Conservation (phyloP, 164 flowering plant genomes). For the Nymphaea thermarum region DNA sequence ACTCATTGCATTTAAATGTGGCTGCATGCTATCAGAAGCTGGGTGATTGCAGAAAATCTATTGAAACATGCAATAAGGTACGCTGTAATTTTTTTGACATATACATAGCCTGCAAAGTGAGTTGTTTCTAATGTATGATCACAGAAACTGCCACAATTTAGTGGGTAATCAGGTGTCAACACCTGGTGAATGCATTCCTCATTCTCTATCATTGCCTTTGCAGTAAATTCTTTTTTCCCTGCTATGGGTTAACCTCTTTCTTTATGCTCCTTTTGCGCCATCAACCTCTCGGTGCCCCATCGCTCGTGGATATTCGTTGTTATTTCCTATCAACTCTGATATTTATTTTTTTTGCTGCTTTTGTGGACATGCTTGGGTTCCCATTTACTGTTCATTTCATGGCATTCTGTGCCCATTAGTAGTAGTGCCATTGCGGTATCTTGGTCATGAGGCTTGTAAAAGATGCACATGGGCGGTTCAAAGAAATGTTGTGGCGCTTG, state of each 20-base stretch:
- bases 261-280: not conserved
- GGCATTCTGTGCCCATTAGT: too few species aligned
- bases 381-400: too few species aligned
- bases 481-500: not conserved
- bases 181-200: not conserved
- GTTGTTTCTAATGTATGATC: not conserved
- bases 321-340: too few species aligned
- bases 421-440: not conserved
- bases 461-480: not conserved
- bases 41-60: constrained; percentile 85
- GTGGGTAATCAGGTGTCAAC: too few species aligned
- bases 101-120: not conserved
- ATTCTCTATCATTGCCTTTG: not conserved
- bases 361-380: not conserved
- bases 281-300: too few species aligned
- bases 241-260: not conserved
- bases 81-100: not conserved
- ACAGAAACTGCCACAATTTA: too few species aligned
- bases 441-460: not conserved
- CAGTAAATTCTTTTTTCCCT: not conserved
- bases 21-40: constrained; percentile 91
- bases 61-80: constrained; percentile 93
- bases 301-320: too few species aligned
- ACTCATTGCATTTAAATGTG: constrained; percentile 72
- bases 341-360: not conserved